Evolutionary conservation across 768 basidiomycete species (phyloP).

Genomic region (Termitomyces sp.): DNA sequence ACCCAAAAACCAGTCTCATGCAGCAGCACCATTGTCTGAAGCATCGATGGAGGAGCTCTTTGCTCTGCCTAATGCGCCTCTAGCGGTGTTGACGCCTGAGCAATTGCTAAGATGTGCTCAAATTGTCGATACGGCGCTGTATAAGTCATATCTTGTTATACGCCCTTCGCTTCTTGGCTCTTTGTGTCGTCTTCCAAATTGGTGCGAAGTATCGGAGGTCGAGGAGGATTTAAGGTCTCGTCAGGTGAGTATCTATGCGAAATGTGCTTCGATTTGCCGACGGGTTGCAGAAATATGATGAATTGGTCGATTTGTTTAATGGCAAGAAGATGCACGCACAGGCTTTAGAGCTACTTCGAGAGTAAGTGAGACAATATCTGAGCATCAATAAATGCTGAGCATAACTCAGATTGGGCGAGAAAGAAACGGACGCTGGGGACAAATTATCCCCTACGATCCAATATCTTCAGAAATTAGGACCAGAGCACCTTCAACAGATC

Average conservation of each 20-base stretch:
- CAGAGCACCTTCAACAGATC: constrained; percentile 74
- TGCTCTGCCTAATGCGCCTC: constrained; percentile 67
- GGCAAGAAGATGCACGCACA: constrained; percentile 95
- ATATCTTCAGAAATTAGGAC: constrained; percentile 88
- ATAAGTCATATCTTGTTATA: constrained; percentile 86
- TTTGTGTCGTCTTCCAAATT: constrained; percentile 87
- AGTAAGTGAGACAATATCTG: constrained; percentile 43
- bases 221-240: constrained; percentile 79
- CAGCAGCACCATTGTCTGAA: constrained; percentile 65
- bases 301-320: constrained; percentile 87
- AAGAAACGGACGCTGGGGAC: constrained; percentile 71
- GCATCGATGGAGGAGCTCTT: constrained; percentile 73
- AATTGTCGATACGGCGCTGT: constrained; percentile 91
- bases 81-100: constrained; percentile 70
- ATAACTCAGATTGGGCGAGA: constrained; percentile 68
- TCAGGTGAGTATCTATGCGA: constrained; percentile 44
- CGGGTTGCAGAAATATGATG: constrained; percentile 72
- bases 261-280: neutral
- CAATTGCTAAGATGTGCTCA: constrained; percentile 87
- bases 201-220: constrained; percentile 95
- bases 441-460: constrained; percentile 79
- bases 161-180: constrained; percentile 78
- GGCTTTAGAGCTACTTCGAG: constrained; percentile 75
- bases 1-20: constrained; percentile 59
- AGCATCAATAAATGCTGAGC: neutral